Percentiles rank a stretch among this genome's conserved stretches.
Conservation (phyloP, 352 stramenopile genomes). For the Globisporangium mamillatum region DNA sequence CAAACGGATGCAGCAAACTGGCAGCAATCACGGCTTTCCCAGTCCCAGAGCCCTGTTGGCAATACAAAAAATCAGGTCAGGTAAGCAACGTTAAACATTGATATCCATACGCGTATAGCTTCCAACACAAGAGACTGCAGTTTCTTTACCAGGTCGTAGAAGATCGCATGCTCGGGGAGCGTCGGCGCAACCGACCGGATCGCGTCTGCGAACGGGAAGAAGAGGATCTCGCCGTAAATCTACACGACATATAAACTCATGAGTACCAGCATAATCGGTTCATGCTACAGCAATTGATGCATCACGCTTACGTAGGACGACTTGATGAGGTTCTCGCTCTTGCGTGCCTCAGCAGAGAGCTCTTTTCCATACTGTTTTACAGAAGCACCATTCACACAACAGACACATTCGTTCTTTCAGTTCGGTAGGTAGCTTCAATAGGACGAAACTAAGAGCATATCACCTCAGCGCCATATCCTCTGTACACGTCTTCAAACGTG, state of each 20-base stretch:
- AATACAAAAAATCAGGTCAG: neutral
- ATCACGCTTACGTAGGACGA: conserved; percentile 57
- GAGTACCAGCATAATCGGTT: neutral
- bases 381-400: neutral
- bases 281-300: neutral
- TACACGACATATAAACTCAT: conserved; percentile 18
- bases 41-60: conserved; percentile 63
- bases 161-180: conserved; percentile 67
- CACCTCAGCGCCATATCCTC: conserved; percentile 64
- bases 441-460: neutral
- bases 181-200: conserved; percentile 60
- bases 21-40: conserved; percentile 81
- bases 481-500: conserved; percentile 59
- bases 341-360: conserved; percentile 71
- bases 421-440: neutral
- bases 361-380: conserved; percentile 76
- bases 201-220: conserved; percentile 80
- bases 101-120: neutral
- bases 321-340: conserved; percentile 78
- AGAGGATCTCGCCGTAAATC: conserved; percentile 84
- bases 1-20: conserved; percentile 74
- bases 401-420: neutral
- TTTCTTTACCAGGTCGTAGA: conserved; percentile 75
- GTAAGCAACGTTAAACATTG: neutral
- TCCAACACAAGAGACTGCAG: neutral